A percentile compares a stretch with the other conserved stretches of the same genome.
These are phyloP conservation scores for Candida ovalis DNA, from an alignment of 805 yeast species.

Conservation along the genomic window DNA sequence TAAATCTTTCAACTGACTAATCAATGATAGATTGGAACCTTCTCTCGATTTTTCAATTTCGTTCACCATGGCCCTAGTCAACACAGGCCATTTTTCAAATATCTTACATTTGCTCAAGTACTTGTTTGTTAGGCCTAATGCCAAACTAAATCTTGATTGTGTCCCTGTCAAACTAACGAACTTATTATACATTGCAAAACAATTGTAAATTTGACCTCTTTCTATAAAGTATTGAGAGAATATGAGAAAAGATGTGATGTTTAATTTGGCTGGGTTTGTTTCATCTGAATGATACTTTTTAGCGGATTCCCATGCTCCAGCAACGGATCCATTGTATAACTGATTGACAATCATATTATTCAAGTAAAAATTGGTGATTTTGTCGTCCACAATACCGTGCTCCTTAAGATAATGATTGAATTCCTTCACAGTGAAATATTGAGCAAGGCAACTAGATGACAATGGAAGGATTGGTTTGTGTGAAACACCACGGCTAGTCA, in stretches of 20 bases:
- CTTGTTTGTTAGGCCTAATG: conserved; percentile 2
- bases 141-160: neutral
- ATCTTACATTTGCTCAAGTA: conserved; percentile 17
- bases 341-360: conserved; percentile 21
- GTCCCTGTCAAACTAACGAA: conserved; percentile 1
- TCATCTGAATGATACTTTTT: conserved; percentile 1
- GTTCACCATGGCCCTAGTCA: neutral
- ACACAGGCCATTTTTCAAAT: conserved; percentile 23
- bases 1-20: conserved; percentile 7
- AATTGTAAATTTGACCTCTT: conserved; percentile 19
- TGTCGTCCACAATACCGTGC: conserved; percentile 10
- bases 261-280: conserved; percentile 4
- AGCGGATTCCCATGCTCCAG: conserved; percentile 20
- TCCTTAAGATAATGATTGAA: conserved; percentile 12
- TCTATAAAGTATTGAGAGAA: conserved; percentile 21
- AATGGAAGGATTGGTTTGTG: conserved; percentile 21
- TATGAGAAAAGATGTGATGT: conserved; percentile 17
- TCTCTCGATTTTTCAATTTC: conserved; percentile 1
- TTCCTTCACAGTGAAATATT: conserved; percentile 12
- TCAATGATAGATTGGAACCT: neutral
- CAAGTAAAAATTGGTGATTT: conserved; percentile 14
- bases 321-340: conserved; percentile 10
- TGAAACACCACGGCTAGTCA: conserved; percentile 21
- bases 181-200: conserved; percentile 22
- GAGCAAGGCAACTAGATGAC: conserved; percentile 15